Evolutionary conservation across 1,284 basidiomycete genomes (phyloP).

Genomic region (Paramarasmius palmivorus): DNA sequence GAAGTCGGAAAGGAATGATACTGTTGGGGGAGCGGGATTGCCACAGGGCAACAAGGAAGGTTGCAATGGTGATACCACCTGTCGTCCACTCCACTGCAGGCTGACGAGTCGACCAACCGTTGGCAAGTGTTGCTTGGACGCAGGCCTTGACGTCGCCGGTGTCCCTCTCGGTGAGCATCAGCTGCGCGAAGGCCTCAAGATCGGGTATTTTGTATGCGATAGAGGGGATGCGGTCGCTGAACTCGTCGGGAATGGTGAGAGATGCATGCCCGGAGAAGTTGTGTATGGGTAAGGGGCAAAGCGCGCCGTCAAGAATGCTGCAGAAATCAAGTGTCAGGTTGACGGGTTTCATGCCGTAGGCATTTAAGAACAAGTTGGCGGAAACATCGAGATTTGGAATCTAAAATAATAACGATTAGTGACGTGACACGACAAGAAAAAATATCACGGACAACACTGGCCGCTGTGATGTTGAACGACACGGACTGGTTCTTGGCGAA

Average conservation of each 20-base stretch:
- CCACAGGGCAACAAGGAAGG: constrained; percentile 66
- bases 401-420: constrained; percentile 39
- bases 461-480: constrained; percentile 73
- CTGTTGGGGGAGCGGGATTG: constrained; percentile 57
- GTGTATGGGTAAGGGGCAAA: constrained; percentile 87
- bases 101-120: constrained; percentile 85
- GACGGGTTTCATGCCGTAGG: constrained; percentile 77
- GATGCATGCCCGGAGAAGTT: constrained; percentile 84
- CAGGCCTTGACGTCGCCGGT: constrained; percentile 82
- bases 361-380: constrained; percentile 78
- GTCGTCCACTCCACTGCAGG: constrained; percentile 78
- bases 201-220: constrained; percentile 91
- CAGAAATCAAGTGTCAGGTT: constrained; percentile 84
- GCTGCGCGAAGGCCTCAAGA: constrained; percentile 86
- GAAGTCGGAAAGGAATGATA: constrained; percentile 61
- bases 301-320: constrained; percentile 68
- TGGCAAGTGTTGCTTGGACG: constrained; percentile 88
- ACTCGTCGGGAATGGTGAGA: constrained; percentile 65
- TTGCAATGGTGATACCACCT: constrained; percentile 68
- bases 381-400: constrained; percentile 76
- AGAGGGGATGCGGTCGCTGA: constrained; percentile 64
- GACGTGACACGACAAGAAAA: constrained; percentile 10
- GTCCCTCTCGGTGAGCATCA: constrained; percentile 71
- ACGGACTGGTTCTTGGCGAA: constrained; percentile 70
- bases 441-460: constrained; percentile 62